Evolutionary conservation across 31 red algal species (phyloP).

Genomic region (Odonthalia washingtoniensis): DNA sequence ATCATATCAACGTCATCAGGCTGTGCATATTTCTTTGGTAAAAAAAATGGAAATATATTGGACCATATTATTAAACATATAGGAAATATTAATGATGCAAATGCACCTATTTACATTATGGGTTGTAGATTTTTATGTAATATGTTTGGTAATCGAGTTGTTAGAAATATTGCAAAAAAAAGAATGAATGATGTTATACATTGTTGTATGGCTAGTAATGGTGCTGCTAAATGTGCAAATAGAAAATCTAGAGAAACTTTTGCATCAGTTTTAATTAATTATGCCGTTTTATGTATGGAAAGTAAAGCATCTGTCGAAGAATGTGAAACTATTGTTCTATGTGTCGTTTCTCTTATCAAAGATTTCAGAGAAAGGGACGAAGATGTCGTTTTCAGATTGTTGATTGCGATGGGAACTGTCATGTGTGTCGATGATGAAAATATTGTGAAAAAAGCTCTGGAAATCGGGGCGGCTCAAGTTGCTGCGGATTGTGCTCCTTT

Average conservation of each 20-base stretch:
- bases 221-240: slow-evolving; percentile 31
- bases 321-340: slow-evolving; percentile 28
- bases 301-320: slow-evolving; percentile 59
- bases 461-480: slow-evolving; percentile 59
- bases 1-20: slow-evolving; percentile 76
- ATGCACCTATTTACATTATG: slow-evolving; percentile 73
- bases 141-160: slow-evolving; percentile 81
- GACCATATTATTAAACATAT: slow-evolving; percentile 69
- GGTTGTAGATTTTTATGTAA: slow-evolving; percentile 86
- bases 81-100: slow-evolving; percentile 33
- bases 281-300: slow-evolving; percentile 70
- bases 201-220: slow-evolving; percentile 5
- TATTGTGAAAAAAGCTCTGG: slow-evolving; percentile 15
- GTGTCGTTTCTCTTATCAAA: slow-evolving; percentile 23
- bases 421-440: slow-evolving; percentile 66
- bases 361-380: slow-evolving; percentile 50
- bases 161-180: slow-evolving; percentile 19
- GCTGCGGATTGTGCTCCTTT: slow-evolving; percentile 65
- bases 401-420: slow-evolving; percentile 73
- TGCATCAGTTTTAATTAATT: slow-evolving; percentile 80
- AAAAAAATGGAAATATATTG: slow-evolving; percentile 65
- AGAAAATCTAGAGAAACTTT: slow-evolving; percentile 69
- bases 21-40: slow-evolving; percentile 80
- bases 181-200: slow-evolving; percentile 53
- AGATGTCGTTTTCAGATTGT: slow-evolving; percentile 63